Conservation (phyloP, 2,329 filamentous ascomycete species). For the Mariannaea sp. region DNA sequence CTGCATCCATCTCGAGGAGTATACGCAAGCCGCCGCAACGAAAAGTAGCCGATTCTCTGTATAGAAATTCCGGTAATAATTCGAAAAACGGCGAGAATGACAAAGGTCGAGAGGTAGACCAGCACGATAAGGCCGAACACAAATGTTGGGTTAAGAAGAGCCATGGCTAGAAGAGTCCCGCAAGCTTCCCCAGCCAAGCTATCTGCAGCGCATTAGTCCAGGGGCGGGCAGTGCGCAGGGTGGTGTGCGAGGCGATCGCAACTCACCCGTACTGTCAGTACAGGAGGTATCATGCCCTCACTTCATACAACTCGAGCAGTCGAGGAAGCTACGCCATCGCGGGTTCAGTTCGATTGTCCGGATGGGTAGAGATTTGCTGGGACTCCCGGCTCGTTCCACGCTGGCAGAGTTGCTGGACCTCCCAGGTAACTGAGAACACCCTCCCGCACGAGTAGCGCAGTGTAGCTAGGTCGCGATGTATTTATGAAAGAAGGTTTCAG, state of each 20-base stretch:
- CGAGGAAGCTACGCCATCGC: slow-evolving; percentile 36
- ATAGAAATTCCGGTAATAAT: slow-evolving; percentile 94
- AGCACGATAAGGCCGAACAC: slow-evolving; percentile 84
- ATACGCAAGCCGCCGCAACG: slow-evolving; percentile 87
- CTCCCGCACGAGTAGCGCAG: not conserved
- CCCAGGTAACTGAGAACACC: slow-evolving; percentile 12
- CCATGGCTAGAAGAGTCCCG: slow-evolving; percentile 52
- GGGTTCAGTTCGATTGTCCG: slow-evolving; percentile 12
- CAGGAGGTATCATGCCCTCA: slow-evolving; percentile 38
- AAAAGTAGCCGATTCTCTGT: slow-evolving; percentile 91
- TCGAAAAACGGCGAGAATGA: slow-evolving; percentile 89
- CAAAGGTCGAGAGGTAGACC: slow-evolving; percentile 87
- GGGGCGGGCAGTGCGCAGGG: slow-evolving; percentile 32
- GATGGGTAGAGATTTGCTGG: slow-evolving; percentile 27
- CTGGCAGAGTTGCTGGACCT: slow-evolving; percentile 16
- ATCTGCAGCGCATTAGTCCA: slow-evolving; percentile 31
- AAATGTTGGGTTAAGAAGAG: slow-evolving; percentile 76
- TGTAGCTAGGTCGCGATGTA: slow-evolving; percentile 7
- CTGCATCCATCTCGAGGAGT: slow-evolving; percentile 86
- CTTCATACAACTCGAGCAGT: slow-evolving; percentile 23
- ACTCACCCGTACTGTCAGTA: slow-evolving; percentile 33
- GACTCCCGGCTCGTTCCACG: slow-evolving; percentile 28
- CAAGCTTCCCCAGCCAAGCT: slow-evolving; percentile 35
- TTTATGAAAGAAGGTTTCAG: slow-evolving; percentile 2
- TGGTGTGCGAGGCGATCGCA: slow-evolving; percentile 26